Base-by-base conservation (phyloP, 306 rosid genomes). In the Cicer chorassanicum region DNA sequence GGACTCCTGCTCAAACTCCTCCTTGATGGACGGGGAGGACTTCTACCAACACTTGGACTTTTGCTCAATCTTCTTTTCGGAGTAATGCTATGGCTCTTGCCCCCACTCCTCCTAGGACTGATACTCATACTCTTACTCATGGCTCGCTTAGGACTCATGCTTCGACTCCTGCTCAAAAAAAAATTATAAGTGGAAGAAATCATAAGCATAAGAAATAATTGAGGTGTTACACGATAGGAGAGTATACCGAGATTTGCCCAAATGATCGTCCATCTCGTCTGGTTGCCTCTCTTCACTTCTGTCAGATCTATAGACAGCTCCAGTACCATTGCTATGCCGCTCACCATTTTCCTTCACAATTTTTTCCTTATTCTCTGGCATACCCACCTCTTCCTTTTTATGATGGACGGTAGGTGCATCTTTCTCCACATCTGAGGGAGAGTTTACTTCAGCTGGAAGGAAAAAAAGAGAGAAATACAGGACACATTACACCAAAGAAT, bases 81-180 rank as follows among this genome's bases (percentile, higher is more conserved):
- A 56, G 89, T 84, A 38, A 68, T 34, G 62, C 91, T 91, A 15
- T 81, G 88, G 77, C 93, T 90, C 71, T 82, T 89, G 85, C 86
- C 85, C 67, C 42, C 80, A 82, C 81, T 87, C 80, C 81, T 89
- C 75, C 88, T 78, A 75, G 99, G 94, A 85, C 96, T 94, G 80
- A 89, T 89, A 75, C 96, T 94, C 97, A 88, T 91, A 79, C 97
- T 88, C 90, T 88, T 93, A 84, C 94, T 90, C 82, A 76, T 34
- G 80, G 89, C n/a, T 89, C 90, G 88, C 81, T 87, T 88, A 70
- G 98, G 98, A 88, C 93, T 93, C 60, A 75, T 55, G 88, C 99
- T 92, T 81, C 89, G 89, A 75, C 92, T 92, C 99, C 99, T 94
- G 99, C 91, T 81, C 89, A 94, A 85, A 83, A 86, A 90, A 87